Conservation (phyloP, 805 yeast species). For the Starmerella kuoi region DNA sequence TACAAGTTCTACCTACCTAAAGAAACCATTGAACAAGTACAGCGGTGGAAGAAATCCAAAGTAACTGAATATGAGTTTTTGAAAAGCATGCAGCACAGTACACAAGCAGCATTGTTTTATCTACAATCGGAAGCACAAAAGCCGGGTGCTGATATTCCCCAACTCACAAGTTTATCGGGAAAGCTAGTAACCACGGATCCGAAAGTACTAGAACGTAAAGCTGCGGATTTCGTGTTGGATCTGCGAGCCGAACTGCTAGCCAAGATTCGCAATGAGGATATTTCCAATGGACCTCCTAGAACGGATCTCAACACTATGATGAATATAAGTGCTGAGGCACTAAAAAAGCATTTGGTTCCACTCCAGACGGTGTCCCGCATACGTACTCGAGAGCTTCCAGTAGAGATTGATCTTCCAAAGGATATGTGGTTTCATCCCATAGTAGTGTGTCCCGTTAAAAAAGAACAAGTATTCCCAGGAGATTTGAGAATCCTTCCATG, state of each 20-base stretch:
- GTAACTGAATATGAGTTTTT: not conserved
- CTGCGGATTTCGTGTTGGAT: not conserved
- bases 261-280: not conserved
- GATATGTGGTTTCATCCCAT: not conserved
- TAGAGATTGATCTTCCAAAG: not conserved
- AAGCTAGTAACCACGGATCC: not conserved
- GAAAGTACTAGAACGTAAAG: not conserved
- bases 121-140: not conserved
- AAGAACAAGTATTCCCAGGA: not conserved
- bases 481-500: not conserved
- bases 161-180: not conserved
- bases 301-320: not conserved
- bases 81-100: not conserved
- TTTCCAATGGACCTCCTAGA: not conserved
- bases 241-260: conserved; percentile 1
- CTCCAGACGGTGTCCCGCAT: not conserved
- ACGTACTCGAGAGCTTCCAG: not conserved
- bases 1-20: too few relatives aligned
- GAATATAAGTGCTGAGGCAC: not conserved
- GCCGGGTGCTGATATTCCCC: not conserved
- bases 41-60: not conserved
- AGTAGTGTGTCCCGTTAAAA: not conserved
- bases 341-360: not conserved
- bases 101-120: not conserved
- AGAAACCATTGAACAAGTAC: too few relatives aligned